Evolutionary conservation across 1,284 basidiomycete species (phyloP), one percentile per base, ranked within the genome.

Genomic region (Anthracocystis walkeri): DNA sequence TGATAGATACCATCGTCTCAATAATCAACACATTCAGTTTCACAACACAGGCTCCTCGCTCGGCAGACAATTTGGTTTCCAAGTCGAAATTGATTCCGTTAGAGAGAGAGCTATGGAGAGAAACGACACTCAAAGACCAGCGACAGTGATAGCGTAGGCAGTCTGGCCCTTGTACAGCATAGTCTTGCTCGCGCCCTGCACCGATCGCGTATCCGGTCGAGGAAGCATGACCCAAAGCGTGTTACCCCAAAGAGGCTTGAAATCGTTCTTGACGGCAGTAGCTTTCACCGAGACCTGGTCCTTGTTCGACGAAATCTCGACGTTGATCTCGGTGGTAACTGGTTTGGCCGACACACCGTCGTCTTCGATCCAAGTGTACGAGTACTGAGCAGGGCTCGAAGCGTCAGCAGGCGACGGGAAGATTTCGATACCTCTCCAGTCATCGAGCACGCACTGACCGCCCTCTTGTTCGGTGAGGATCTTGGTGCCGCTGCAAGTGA

Each of bases 341-440:
- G 85, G 85, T 4, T 82, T 56, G 14, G 79, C 77, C 5, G 85
- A 85, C 48, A 86, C 86, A 25, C 86, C 87, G 67, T 87, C 86
- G 63, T 87, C 87, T 58, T 87, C 87, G 27, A 82, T 85, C 86
- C 86, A 87, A 4, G 62, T 62, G 42, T 85, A 85, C 1, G 62
- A 55, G 38, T 84, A 85, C 25, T 58, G 11, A 44, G 54, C 49
- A 58, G 81, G 27, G 27, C 56, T 48, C 18, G 41, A 41, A 27
- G 65, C 54, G 18, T 54, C 52, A n/a, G 60, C 27, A 8, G 76
- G 72, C 16, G 82, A 79, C 14, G 87, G 86, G 81, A 85, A 87
- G 54, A 87, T 80, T 64, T 85, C 80, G 29, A 87, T 77, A 18
- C 86, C 87, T 61, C 87, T 75, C 82, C 82, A 87, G 65, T 87